Evolutionary conservation across 805 yeast species (phyloP).

Genomic region (Sugiyamaella lignohabitans): DNA sequence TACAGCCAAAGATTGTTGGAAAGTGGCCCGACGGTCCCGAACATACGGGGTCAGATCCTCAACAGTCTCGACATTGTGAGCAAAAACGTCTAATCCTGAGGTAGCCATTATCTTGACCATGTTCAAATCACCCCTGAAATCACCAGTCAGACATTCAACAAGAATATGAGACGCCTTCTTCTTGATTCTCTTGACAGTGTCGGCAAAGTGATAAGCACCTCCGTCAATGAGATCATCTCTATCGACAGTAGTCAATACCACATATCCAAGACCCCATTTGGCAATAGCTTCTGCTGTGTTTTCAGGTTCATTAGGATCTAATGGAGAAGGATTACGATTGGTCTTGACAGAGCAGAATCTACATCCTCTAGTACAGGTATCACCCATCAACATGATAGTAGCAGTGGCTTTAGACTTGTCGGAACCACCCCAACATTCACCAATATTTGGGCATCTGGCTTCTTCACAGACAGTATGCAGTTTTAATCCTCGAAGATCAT

Average conservation of each 20-base stretch:
- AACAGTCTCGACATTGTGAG: conserved; percentile 95
- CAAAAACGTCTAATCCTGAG: conserved; percentile 91
- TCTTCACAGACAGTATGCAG: conserved; percentile 97
- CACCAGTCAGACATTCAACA: conserved; percentile 93
- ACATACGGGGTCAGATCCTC: conserved; percentile 91
- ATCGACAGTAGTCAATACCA: conserved; percentile 94
- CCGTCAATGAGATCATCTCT: conserved; percentile 93
- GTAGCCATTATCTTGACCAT: conserved; percentile 74
- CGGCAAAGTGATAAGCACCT: conserved; percentile 84
- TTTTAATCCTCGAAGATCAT: conserved; percentile 81
- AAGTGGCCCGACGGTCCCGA: conserved; percentile 94
- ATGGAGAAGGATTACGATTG: conserved; percentile 73
- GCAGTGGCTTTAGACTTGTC: conserved; percentile 88
- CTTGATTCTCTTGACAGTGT: conserved; percentile 80
- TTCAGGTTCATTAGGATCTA: conserved; percentile 96
- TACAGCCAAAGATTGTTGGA: conserved; percentile 77
- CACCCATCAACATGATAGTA: conserved; percentile 97
- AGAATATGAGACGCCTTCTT: conserved; percentile 82
- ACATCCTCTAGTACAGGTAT: conserved; percentile 99
- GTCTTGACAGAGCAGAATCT: conserved; percentile 97
- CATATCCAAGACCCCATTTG: conserved; percentile 98
- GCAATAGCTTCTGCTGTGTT: conserved; percentile 96
- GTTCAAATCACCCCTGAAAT: conserved; percentile 83
- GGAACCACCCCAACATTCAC: conserved; percentile 99
- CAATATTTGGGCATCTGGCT: conserved; percentile 98